Percentiles rank a stretch among this genome's conserved stretches.
phyloP scores from a whole-genome alignment of 352 stramenopile species.

The Phytophthora tentaculata region DNA sequence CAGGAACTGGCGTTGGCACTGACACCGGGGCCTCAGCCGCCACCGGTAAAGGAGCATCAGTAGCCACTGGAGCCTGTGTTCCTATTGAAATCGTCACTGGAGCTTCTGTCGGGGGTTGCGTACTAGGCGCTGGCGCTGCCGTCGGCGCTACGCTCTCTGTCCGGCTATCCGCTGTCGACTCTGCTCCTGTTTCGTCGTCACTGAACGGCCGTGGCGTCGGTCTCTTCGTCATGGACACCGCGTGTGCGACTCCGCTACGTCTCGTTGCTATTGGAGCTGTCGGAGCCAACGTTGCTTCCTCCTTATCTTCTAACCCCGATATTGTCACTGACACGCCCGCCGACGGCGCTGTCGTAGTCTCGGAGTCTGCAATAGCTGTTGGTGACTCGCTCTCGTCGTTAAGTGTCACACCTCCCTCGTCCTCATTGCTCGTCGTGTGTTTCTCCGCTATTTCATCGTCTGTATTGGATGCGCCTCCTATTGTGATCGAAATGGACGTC shows the following conservation, averaged over 20 bases:
- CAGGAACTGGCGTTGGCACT: conserved; percentile 2
- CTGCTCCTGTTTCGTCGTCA: conserved; percentile 7
- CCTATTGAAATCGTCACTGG: not conserved
- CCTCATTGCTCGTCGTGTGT: not conserved
- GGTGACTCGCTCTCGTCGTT: conserved; percentile 9
- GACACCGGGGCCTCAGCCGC: not conserved
- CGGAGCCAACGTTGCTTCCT: not conserved
- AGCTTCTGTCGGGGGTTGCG: not conserved
- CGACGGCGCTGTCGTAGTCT: not conserved
- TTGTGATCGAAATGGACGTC: conserved; percentile 17
- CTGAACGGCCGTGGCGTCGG: not conserved
- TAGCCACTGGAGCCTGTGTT: conserved; percentile 4
- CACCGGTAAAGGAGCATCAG: not conserved
- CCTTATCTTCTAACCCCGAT: not conserved
- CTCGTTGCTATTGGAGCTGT: not conserved
- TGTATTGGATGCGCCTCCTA: not conserved
- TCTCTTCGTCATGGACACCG: conserved; percentile 8
- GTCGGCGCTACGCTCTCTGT: conserved; percentile 15
- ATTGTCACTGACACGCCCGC: not conserved
- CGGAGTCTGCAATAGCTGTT: conserved; percentile 1
- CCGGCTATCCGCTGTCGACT: conserved; percentile 10
- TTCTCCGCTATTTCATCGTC: conserved; percentile 4
- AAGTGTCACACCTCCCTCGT: not conserved
- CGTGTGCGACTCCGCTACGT: not conserved
- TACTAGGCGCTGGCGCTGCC: conserved; percentile 12